Conservation (phyloP, 331 rosid genomes). For the Pyrus hybrid region DNA sequence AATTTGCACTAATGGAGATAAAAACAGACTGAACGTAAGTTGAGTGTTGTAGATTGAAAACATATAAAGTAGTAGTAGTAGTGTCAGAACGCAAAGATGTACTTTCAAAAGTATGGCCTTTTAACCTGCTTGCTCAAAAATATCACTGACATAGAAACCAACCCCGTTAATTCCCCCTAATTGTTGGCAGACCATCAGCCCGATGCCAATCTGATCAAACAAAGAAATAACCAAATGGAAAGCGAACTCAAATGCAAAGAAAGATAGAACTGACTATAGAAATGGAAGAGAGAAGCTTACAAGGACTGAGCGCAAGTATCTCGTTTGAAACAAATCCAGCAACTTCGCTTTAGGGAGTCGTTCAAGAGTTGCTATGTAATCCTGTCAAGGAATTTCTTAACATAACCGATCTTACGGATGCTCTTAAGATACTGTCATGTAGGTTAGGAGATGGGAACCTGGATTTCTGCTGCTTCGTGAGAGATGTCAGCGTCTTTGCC, state of each 20-base stretch:
- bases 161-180: slow-evolving; percentile 85
- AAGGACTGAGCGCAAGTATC: slow-evolving; percentile 61
- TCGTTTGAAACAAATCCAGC: slow-evolving; percentile 68
- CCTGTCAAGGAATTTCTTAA: slow-evolving; percentile 30
- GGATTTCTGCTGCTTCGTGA: slow-evolving; percentile 68
- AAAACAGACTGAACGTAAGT: neutral
- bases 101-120: neutral
- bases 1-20: no score
- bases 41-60: neutral
- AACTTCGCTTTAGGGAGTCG: slow-evolving; percentile 61
- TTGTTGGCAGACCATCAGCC: slow-evolving; percentile 86
- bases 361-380: slow-evolving; percentile 60
- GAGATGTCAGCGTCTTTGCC: slow-evolving; percentile 69
- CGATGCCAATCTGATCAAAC: slow-evolving; percentile 61
- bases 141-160: slow-evolving; percentile 63
- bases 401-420: neutral
- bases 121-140: slow-evolving; percentile 75
- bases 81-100: slow-evolving; percentile 22
- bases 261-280: neutral
- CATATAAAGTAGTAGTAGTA: slow-evolving; percentile 23
- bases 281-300: slow-evolving; percentile 26
- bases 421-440: neutral
- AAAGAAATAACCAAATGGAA: neutral
- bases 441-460: slow-evolving; percentile 32
- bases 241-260: neutral